phyloP scores from a whole-genome alignment of 139 green algal species.

The Micromonas pusilla region DNA sequence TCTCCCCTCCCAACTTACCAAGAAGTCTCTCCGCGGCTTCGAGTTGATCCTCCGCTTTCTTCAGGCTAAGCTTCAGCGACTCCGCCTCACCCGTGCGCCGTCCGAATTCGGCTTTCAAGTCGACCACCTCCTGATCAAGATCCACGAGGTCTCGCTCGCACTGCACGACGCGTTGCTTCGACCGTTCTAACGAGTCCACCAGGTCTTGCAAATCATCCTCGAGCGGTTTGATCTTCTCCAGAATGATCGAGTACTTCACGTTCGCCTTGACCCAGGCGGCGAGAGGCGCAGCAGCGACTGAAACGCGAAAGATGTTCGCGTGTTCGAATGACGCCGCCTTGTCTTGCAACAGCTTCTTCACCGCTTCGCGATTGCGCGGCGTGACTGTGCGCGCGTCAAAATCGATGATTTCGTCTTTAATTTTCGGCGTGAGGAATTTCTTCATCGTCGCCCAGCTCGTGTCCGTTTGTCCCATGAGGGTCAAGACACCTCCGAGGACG shows the following conservation, averaged over 20 bases:
- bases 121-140: conserved; percentile 50
- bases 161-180: conserved; percentile 47
- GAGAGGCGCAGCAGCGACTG: conserved; percentile 66
- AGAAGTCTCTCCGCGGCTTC: conserved; percentile 55
- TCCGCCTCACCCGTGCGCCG: conserved; percentile 60
- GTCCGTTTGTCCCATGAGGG: conserved; percentile 64
- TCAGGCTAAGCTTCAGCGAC: conserved; percentile 51
- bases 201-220: conserved; percentile 54
- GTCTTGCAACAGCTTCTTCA: conserved; percentile 31
- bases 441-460: conserved; percentile 78
- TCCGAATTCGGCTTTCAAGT: conserved; percentile 64
- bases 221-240: conserved; percentile 58
- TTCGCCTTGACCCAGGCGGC: conserved; percentile 64
- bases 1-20: conserved; percentile 64
- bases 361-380: background rate
- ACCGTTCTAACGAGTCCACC: conserved; percentile 44
- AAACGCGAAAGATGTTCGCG: conserved; percentile 58
- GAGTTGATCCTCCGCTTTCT: conserved; percentile 61
- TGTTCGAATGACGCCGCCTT: conserved; percentile 60
- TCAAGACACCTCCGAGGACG: conserved; percentile 73
- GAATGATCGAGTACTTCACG: conserved; percentile 44
- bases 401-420: conserved; percentile 67
- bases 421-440: conserved; percentile 59
- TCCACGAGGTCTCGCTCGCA: conserved; percentile 61
- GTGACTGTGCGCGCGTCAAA: conserved; percentile 60